phyloP scores from a whole-genome alignment of 1,284 basidiomycete genomes.

The Abortiporus biennis region DNA sequence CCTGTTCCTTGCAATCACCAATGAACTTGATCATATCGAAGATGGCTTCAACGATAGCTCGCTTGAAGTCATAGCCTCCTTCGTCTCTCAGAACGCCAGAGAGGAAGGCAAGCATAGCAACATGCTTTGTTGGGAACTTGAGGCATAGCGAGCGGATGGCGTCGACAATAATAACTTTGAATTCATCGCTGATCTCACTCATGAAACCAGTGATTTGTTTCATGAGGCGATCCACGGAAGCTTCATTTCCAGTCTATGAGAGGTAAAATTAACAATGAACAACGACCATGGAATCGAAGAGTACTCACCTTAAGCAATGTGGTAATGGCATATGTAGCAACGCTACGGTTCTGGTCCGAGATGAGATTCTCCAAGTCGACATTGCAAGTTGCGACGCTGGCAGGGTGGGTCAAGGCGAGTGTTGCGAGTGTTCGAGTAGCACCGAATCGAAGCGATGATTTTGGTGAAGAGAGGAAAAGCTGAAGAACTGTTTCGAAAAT shows the following conservation, averaged over 20 bases:
- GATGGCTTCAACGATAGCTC: slow-evolving; percentile 98
- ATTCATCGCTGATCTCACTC: slow-evolving; percentile 99
- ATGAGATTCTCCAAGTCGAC: slow-evolving; percentile 98
- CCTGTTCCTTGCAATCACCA: slow-evolving; percentile 91
- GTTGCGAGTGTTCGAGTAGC: slow-evolving; percentile 93
- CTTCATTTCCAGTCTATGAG: slow-evolving; percentile 90
- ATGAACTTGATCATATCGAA: slow-evolving; percentile 99
- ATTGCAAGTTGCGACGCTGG: slow-evolving; percentile 90
- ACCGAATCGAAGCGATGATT: slow-evolving; percentile 93
- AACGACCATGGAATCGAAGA: slow-evolving; percentile 1
- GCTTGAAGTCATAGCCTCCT: slow-evolving; percentile 99
- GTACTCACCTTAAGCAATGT: slow-evolving; percentile 84
- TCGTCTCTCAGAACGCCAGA: slow-evolving; percentile 94
- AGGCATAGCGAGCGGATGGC: slow-evolving; percentile 97
- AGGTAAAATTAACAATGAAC: too few species aligned
- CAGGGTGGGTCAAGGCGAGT: slow-evolving; percentile 79
- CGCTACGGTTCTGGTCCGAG: slow-evolving; percentile 92
- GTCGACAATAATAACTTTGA: slow-evolving; percentile 99
- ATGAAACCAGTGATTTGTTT: slow-evolving; percentile 99
- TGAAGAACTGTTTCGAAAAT: slow-evolving; percentile 69
- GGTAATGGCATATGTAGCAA: slow-evolving; percentile 98
- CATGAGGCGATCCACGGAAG: slow-evolving; percentile 97
- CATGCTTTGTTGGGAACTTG: slow-evolving; percentile 98
- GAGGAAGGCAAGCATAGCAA: slow-evolving; percentile 91
- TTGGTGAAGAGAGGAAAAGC: slow-evolving; percentile 90